Base-by-base conservation (phyloP, 2,329 filamentous ascomycete species). In the Leptographium radiaticola region DNA sequence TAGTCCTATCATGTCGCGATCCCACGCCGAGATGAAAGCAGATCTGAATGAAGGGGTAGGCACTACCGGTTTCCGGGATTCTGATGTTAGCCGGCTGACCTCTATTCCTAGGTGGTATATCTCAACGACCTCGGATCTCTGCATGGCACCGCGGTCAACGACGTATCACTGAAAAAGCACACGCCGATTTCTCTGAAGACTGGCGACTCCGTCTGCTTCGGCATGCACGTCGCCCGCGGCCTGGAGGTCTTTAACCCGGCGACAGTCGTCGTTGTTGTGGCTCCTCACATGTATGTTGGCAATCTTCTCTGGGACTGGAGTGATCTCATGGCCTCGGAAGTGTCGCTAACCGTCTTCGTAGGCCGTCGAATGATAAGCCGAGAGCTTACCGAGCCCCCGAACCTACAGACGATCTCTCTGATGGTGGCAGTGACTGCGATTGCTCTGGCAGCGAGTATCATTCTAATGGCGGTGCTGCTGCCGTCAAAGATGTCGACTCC, bases 1-100 rank as follows among this genome's bases (percentile, higher is more conserved):
- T 59, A 84, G 79, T 54, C 79, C 84, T 0, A 84, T 88, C 39
- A 84, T 89, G 72, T 87, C 84, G 30, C 74, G 85, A 46, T 65
- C 78, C 12, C 85, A 89, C 66, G 86, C 84, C 16, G 67, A 76
- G 45, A 62, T 84, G 6, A 59, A 62, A 16, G 69, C 75, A 6
- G 67, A 76, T 49, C 60, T 70, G 11, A 64, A 71, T 2, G 61
- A 64, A 8, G 70, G 74, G 64, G 79, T 79, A 66, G 55, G 67
- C 38, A 48, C 25, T 25, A 25, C 5, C 25, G 25, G 38, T 15
- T 47, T 47, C 15, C 30, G 2, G 3, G 4, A 2, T 44, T 8
- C 9, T 45, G 39, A 36, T 33, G 15, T 53, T 9, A 44, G 16
- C 25, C 16, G 5, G 20, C 51, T 52, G 15, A 52, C 44, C 13